Base-by-base conservation (phyloP, 2,329 filamentous ascomycete genomes). In the Madurella fahalii region DNA sequence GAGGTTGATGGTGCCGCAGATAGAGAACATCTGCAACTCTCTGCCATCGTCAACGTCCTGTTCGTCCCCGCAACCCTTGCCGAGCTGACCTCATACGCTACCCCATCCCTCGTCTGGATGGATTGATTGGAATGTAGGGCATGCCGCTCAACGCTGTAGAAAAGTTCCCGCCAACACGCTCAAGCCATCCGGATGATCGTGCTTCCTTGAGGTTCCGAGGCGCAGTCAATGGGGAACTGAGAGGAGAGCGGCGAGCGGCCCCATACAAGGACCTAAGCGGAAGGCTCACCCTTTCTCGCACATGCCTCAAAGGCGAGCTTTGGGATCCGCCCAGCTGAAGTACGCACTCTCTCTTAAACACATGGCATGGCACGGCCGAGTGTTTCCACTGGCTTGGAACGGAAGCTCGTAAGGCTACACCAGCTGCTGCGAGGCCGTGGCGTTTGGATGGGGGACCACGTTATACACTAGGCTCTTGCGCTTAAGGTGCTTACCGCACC, bases 401-500 rank as follows among this genome's bases (percentile, higher is more conserved):
- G 39, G 40, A 25, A 52, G 43, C 49, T 50, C 17, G 51, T 53
- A 54, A 45, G 52, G 57, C 53, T 57, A 54, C 47, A 44, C 9
- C 31, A 16, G 31, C 40, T 47, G 12, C 17, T 39, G 37, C 47
- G 43, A 17, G 50, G 37, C 5, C 34, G 34, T 45, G 50, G 50
- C 47, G 40, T 48, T 32, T 20, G 32, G 32, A 41, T 32, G 37
- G 37, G 18, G 5, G 20, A 44, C 47, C 52, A 48, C 40, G 41
- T 52, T 52, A 25, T 25, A 25, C 25, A n/a, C n/a, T 34, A 16
- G 43, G 47, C 47, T 47, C 40, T 20, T 9, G 43, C 4, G 8
- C 50, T 54, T 59, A 57, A 57, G 48, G 57, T 59, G 57, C 57
- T 59, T 51, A 59, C 57, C 11, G 53, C 30, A 53, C 52, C 51